Base-by-base conservation (phyloP, 805 yeast genomes). In the Metschnikowia chrysomelidarum region DNA sequence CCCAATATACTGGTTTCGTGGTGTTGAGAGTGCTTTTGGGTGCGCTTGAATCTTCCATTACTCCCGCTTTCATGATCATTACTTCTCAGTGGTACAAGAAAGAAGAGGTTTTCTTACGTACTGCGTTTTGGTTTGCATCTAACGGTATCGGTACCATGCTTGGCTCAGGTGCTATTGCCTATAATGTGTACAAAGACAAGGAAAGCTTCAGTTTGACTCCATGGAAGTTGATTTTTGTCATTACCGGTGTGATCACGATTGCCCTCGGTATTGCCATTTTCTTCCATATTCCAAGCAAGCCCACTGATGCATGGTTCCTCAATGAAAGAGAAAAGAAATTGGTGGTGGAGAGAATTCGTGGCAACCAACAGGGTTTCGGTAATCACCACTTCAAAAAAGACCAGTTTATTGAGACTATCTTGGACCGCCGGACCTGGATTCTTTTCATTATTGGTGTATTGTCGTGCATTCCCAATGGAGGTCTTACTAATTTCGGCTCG, bases 81-180 rank as follows among this genome's bases (percentile, higher is more conserved):
- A 78, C 80, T 2, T 54, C 75, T 11, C 78, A 75, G 50, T 78
- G 77, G 71, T 79, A 76, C 67, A 69, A 60, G 40, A 61, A 47
- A 16, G 56, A 54, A 6, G 64, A 61, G 43, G 52, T 51, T 4
- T 61, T 62, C 27, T 40, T 59, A 13, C 38, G 64, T 38, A 54
- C 58, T 7, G 44, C 60, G 4, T 15, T 56, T 9, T 61, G 67
- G 66, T 57, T 59, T 40, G 49, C 61, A 7, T 52, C 47, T 24
- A 51, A 53, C 37, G 67, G 68, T 4, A 5, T 56, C 12, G 68
- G 67, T 9, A 40, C 37, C 23, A 50, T 31, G 11, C 12, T 31
- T 16, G 34, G 34, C 10, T 36, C 51, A 24, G 67, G 66, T 8
- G 64, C 68, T 8, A 69, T 79, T 37, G 76, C 82, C 2, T 77